Base-by-base conservation (phyloP, 78 protist genomes). In the Isochrysis galbana region DNA sequence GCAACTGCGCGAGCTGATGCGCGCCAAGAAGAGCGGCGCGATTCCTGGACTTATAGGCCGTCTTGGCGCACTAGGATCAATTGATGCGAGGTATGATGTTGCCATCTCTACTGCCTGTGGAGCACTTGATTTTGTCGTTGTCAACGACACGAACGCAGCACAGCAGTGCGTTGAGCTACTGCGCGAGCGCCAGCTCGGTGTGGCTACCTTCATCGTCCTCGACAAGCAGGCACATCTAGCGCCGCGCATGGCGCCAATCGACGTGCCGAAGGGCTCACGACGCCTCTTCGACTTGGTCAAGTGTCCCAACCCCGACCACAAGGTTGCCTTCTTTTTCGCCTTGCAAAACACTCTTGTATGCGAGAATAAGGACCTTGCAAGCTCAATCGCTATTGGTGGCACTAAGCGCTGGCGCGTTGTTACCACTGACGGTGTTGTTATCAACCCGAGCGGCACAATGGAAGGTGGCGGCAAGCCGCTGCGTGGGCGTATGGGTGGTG, bases 381-480 rank as follows among this genome's bases (percentile, higher is more conserved):
- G 95, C 3, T 36, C 72, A 39, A 46, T 98, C 41, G 99, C 99
- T 0, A 96, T 93, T 88, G 93, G 83, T 1, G 86, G 55, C 61
- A 36, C 89, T 72, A 5, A 0, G 54, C 93, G 96, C 38, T 45
- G 36, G 38, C 98, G 99, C 46, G 99, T 99, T 10, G 99, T 99
- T 36, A 98, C 99, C 11, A 92, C 97, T 25, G 94, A 45, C 26
- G 99, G 99, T 29, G 93, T 96, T 38, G 88, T 99, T 44, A 96
- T 99, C 89, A 99, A 99, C 69, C 34, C 93, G 11, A 69, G 96
- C 47, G 99, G 99, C 29, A 96, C 99, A 34, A 99, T 99, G 99
- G 89, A 97, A 34, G 99, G 99, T 36, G 99, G 99, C 39, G 80
- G 25, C 45, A 47, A 72, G 39, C 96, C 92, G 22, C 32, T 5